These are phyloP conservation scores for Daldinia childiae DNA, from an alignment of 495 filamentous ascomycete species.

Conservation along the genomic window DNA sequence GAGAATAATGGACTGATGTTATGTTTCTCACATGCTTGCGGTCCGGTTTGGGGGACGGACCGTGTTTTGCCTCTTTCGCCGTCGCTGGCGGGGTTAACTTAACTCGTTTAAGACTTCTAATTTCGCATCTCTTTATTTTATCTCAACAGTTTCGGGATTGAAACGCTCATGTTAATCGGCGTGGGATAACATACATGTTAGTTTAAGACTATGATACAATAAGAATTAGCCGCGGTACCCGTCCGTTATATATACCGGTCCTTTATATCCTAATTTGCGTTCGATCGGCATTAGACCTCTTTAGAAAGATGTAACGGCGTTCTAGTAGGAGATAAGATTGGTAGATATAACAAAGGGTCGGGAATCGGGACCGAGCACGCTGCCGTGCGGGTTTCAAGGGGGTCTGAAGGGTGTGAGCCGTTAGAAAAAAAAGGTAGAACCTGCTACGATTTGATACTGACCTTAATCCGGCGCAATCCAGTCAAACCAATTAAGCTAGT, in stretches of 20 bases:
- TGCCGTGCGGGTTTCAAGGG: conserved; percentile 27
- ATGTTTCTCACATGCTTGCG: neutral
- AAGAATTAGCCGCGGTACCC: neutral
- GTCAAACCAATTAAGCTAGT: neutral
- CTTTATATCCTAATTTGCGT: neutral
- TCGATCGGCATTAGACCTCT: neutral
- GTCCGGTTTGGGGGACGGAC: neutral
- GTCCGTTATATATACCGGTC: neutral
- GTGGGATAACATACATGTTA: neutral
- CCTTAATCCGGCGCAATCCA: neutral
- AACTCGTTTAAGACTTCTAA: neutral
- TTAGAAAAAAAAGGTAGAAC: neutral
- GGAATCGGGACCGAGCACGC: conserved; percentile 27
- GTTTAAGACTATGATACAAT: neutral
- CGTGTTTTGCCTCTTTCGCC: neutral
- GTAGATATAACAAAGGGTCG: conserved; percentile 9
- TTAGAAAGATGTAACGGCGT: neutral
- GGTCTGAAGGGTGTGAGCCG: neutral
- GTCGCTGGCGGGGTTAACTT: neutral
- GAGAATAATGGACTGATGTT: neutral
- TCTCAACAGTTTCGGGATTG: neutral
- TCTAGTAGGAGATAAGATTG: neutral
- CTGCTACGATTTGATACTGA: conserved; percentile 11
- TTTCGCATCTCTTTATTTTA: neutral
- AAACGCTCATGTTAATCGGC: neutral